Evolutionary conservation across 495 filamentous ascomycete species (phyloP).

Genomic region (Trichoderma asperelloides): DNA sequence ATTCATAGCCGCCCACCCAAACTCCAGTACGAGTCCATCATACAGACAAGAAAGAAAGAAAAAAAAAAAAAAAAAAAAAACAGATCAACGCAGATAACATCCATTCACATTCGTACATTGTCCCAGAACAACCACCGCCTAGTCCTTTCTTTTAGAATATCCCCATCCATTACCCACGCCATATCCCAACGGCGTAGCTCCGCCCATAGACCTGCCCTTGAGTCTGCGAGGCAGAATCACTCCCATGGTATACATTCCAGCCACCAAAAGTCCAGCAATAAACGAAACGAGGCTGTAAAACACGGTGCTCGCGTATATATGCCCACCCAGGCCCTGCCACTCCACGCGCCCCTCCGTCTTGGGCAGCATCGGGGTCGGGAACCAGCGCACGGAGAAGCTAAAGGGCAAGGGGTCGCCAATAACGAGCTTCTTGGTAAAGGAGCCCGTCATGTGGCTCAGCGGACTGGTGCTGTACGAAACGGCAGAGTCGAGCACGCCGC

Average conservation of each 20-base stretch:
- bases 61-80: too few species aligned
- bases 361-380: constrained; percentile 61
- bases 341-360: constrained; percentile 42
- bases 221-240: constrained; percentile 48
- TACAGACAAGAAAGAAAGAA: background rate
- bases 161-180: constrained; percentile 48
- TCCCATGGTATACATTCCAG: constrained; percentile 54
- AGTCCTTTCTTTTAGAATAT: constrained; percentile 39
- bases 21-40: background rate
- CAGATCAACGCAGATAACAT: too few species aligned
- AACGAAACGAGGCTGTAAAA: constrained; percentile 55
- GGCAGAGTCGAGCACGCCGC: constrained; percentile 70
- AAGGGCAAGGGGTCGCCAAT: constrained; percentile 82
- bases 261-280: constrained; percentile 42
- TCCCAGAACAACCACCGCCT: background rate
- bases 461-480: constrained; percentile 79
- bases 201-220: constrained; percentile 40
- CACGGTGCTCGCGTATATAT: constrained; percentile 56
- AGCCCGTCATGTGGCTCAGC: constrained; percentile 47
- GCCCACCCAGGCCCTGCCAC: constrained; percentile 56
- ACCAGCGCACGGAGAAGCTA: constrained; percentile 77
- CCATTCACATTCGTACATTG: too few species aligned
- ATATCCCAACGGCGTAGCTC: constrained; percentile 45
- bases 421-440: constrained; percentile 53
- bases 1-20: background rate